Percentiles rank a stretch among this genome's conserved stretches.
Conservation (phyloP, 306 rosid genomes). For the Senna siamea region DNA sequence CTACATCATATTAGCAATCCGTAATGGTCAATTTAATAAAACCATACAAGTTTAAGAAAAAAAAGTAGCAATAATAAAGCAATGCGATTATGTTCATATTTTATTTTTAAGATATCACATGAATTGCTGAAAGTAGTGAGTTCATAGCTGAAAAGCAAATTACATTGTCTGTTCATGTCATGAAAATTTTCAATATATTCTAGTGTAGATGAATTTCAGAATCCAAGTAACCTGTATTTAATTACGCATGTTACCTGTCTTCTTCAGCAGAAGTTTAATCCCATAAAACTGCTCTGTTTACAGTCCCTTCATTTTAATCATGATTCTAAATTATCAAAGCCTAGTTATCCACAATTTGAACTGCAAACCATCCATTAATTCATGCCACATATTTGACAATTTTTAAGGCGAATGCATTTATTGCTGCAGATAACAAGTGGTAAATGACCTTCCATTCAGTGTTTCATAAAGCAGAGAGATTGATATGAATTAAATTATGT, state of each 20-base stretch:
- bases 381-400: too few relatives aligned
- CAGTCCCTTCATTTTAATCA: neutral
- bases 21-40: conserved; percentile 21
- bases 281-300: neutral
- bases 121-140: neutral
- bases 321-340: conserved; percentile 21
- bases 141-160: neutral
- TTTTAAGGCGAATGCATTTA: too few relatives aligned
- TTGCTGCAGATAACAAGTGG: too few relatives aligned
- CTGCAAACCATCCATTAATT: too few relatives aligned
- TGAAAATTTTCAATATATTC: neutral
- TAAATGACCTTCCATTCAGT: too few relatives aligned
- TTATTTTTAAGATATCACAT: too few relatives aligned
- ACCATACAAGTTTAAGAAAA: conserved; percentile 20
- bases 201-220: conserved; percentile 3
- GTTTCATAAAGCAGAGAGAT: too few relatives aligned
- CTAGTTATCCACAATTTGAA: too few relatives aligned
- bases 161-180: conserved; percentile 1
- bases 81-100: too few relatives aligned
- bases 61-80: too few relatives aligned
- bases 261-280: neutral
- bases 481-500: too few relatives aligned
- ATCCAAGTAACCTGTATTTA: conserved; percentile 7
- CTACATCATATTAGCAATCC: conserved; percentile 50
- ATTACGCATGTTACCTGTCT: neutral